Evolutionary conservation across 2,329 filamentous ascomycete species (phyloP).

Genomic region (Aaosphaeria pasadenensis): DNA sequence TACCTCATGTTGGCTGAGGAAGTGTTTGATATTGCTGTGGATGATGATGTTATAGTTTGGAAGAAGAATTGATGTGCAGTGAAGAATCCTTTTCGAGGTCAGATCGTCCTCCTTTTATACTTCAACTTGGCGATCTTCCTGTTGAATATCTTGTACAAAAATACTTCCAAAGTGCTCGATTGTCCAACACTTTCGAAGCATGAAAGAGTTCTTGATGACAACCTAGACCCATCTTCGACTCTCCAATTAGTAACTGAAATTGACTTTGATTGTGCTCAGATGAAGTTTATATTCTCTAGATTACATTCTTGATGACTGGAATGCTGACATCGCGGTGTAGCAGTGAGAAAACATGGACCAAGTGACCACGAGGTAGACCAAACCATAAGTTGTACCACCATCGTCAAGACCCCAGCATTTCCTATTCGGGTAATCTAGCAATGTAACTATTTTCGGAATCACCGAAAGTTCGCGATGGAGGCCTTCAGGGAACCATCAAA

Average conservation of each 20-base stretch:
- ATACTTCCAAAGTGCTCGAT: neutral
- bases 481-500: neutral
- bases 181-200: neutral
- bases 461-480: neutral
- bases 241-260: slow-evolving; percentile 1
- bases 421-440: slow-evolving; percentile 3
- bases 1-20: slow-evolving; percentile 13
- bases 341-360: slow-evolving; percentile 4
- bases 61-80: slow-evolving; percentile 2
- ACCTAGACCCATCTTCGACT: neutral
- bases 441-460: neutral
- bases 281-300: slow-evolving; percentile 4
- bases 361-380: neutral
- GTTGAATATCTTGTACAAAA: neutral
- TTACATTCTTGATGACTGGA: neutral
- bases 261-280: slow-evolving; percentile 2
- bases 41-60: neutral
- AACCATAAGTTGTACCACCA: slow-evolving; percentile 5
- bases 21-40: neutral
- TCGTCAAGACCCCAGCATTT: slow-evolving; percentile 2
- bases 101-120: slow-evolving; percentile 9
- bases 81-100: slow-evolving; percentile 4
- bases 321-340: slow-evolving; percentile 1
- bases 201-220: neutral
- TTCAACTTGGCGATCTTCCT: slow-evolving; percentile 3